These are phyloP conservation scores for Metschnikowia aberdeeniae DNA, from an alignment of 805 yeast genomes.

Conservation along the genomic window DNA sequence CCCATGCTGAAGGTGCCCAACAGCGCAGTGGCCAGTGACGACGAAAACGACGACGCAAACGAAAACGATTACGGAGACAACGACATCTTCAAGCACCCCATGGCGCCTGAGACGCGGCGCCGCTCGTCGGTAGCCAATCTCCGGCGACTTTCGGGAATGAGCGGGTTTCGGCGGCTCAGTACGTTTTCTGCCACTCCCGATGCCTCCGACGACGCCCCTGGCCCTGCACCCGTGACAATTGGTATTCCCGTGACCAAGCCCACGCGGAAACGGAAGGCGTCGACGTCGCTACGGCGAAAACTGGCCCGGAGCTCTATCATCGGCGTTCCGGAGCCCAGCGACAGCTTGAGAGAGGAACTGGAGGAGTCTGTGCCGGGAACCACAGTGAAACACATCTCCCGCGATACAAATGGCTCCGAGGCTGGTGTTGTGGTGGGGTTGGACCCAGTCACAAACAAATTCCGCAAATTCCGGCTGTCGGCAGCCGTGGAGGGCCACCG, in stretches of 20 bases:
- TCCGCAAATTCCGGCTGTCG: conserved; percentile 24
- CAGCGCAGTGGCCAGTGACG: conserved; percentile 9
- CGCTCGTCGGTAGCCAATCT: conserved; percentile 29
- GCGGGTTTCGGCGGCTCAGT: conserved; percentile 22
- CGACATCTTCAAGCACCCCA: conserved; percentile 31
- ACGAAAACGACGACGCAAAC: conserved; percentile 17
- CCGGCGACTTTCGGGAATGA: conserved; percentile 36
- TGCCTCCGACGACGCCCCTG: conserved; percentile 10
- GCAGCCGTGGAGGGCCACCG: conserved; percentile 10
- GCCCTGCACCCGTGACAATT: conserved; percentile 30
- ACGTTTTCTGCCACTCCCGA: conserved; percentile 20
- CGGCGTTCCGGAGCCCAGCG: conserved; percentile 6
- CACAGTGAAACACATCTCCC: conserved; percentile 7
- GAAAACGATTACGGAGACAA: conserved; percentile 19
- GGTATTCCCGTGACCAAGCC: conserved; percentile 35
- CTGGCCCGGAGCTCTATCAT: conserved; percentile 8
- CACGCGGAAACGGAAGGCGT: conserved; percentile 22
- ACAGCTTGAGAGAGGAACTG: conserved; percentile 4
- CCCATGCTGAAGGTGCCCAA: conserved; percentile 21
- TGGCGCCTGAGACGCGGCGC: conserved; percentile 18
- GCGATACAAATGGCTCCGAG: conserved; percentile 1
- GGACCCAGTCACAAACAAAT: conserved; percentile 25
- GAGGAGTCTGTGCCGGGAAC: not conserved
- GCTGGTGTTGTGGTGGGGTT: conserved; percentile 30
- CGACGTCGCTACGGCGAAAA: conserved; percentile 4